These are phyloP conservation scores for Scheffersomyces lignosus DNA, from an alignment of 805 yeast species.

Conservation along the genomic window DNA sequence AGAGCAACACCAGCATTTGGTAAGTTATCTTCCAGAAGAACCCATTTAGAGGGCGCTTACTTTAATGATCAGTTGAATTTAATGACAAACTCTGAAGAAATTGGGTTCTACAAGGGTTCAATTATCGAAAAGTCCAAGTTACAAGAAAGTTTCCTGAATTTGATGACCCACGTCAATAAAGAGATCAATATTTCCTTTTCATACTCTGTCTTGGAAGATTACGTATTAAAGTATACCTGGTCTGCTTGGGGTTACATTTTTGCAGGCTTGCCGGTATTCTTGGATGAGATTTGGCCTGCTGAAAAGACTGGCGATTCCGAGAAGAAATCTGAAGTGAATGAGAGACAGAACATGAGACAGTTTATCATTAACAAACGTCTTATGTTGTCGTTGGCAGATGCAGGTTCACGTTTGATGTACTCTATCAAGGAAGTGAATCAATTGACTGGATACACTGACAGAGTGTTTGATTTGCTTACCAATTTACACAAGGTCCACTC, in stretches of 20 bases:
- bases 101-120: conserved; percentile 91
- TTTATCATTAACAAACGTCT: conserved; percentile 88
- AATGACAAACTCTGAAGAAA: conserved; percentile 88
- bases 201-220: conserved; percentile 79
- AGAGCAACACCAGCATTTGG: conserved; percentile 84
- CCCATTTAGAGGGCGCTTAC: conserved; percentile 84
- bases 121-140: conserved; percentile 72
- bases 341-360: conserved; percentile 72
- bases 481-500: conserved; percentile 83
- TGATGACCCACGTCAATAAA: conserved; percentile 53
- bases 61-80: conserved; percentile 83
- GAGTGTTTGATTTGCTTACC: conserved; percentile 75
- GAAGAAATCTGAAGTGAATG: conserved; percentile 28
- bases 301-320: conserved; percentile 12
- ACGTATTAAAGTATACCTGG: conserved; percentile 88
- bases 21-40: conserved; percentile 65
- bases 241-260: conserved; percentile 92
- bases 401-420: conserved; percentile 92
- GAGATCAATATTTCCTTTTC: conserved; percentile 60
- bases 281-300: conserved; percentile 49
- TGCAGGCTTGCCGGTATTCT: conserved; percentile 83
- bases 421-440: conserved; percentile 91
- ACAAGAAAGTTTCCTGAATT: conserved; percentile 52
- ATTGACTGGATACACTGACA: conserved; percentile 84
- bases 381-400: conserved; percentile 89